Evolutionary conservation across 1,284 basidiomycete genomes (phyloP), one percentile per base, ranked within the genome.

Genomic region (Pulveroboletus sp.): DNA sequence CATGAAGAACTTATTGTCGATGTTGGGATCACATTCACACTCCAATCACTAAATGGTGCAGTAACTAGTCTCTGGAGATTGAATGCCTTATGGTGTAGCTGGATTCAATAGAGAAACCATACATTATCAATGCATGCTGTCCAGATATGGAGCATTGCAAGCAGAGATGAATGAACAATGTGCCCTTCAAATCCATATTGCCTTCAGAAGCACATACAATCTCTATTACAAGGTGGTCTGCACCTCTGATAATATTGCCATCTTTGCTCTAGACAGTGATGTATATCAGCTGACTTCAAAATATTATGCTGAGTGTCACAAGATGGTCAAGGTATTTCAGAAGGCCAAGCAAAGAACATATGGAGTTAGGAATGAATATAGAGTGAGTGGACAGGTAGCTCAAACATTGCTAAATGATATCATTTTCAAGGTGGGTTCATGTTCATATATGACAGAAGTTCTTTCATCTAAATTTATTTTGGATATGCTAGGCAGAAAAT

Each of bases 201-300:
- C 43, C 0, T 66, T 60, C 20, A 2, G 46, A 12, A 62, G 11
- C 4, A 49, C 57, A 0, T 65, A 66, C 44, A 64, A 61, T 2
- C 50, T 63, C 10, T 46, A 43, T 2, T 64, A 61, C 28, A 33
- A 63, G n/a, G 55, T 40, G 0, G 17, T 65, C 1, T 4, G 29
- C 2, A 36, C 61, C 2, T 46, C 18, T 33, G 43, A 51, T 45
- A 61, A 57, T n/a, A 31, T 9, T 0, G 56, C 55, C 1, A 38
- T 39, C 2, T 60, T 62, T 44, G 18, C 15, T 1, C 38, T 29
- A 14, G 55, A 66, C 31, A 62, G 42, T 12, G 47, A 66, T 52
- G 64, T 60, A 1, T 65, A 65, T 17, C n/a, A 17, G 0, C 31
- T 63, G 0, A 44, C 22, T 15, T 1, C 12, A 0, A 26, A 1